Base-by-base conservation (phyloP, 2,329 filamentous ascomycete species). In the Talaromyces sp. region DNA sequence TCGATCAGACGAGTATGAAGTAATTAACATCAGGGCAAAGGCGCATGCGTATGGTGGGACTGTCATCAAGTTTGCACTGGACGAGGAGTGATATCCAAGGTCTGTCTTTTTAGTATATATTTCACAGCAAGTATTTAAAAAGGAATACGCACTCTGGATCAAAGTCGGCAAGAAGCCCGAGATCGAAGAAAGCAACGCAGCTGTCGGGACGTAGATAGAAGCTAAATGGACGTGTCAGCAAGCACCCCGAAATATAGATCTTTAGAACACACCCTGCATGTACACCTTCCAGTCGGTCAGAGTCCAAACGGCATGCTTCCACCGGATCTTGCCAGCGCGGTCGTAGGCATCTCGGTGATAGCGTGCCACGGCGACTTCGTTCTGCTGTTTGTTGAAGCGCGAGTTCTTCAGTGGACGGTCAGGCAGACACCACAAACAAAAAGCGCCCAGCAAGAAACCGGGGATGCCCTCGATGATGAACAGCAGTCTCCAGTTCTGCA, bases 181-280 rank as follows among this genome's bases (percentile, higher is more conserved):
- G 29, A 59, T 59, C 3, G 57, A 59, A 2, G 57, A 27, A 54
- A 59, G 38, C 19, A 59, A 19, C 17, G 24, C 57, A 4, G 57
- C 57, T 6, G 57, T 59, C 12, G 57, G 57, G n/a, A 59, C 29
- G 53, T 59, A 59, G 17, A 59, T 59, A 21, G 57, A 51, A n/a
- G 57, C 57, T 59, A 29, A 8, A 3, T 38, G 12, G 1, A 11
- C 17, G 1, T 19, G 48, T 52, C 11, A 52, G 48, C 48, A 27
- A 21, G 3, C 2, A 21, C 9, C 9, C n/a, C 43, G 5, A 17
- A 11, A 21, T 50, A 19, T 24, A 46, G 11, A 12, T 35, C 21
- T 7, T 10, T 46, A 46, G 3, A 46, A 52, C 24, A 6, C 14
- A 52, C 48, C 48, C 26, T 59, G 57, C 38, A 55, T 19, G 32